phyloP scores from a whole-genome alignment of 768 basidiomycete species.

The Tephrocybe rancida region DNA sequence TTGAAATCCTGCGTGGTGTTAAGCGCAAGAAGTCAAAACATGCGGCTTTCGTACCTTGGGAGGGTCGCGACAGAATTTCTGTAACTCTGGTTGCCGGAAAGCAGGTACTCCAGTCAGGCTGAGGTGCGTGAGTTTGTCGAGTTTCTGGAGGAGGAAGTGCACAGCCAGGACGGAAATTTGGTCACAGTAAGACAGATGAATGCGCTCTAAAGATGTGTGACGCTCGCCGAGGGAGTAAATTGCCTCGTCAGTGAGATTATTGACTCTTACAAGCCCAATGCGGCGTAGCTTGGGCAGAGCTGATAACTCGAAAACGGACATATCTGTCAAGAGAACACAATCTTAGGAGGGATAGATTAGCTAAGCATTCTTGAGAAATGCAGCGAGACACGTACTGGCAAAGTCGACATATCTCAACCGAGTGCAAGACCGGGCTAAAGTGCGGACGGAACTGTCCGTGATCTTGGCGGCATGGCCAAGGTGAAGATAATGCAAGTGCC shows the following conservation, averaged over 20 bases:
- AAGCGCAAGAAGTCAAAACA: neutral
- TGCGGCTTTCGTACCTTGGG: conserved; percentile 63
- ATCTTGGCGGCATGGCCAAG: conserved; percentile 90
- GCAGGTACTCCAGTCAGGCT: conserved; percentile 97
- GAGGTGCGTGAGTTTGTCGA: conserved; percentile 92
- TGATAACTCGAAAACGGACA: conserved; percentile 92
- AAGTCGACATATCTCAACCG: conserved; percentile 94
- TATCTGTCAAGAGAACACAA: conserved; percentile 86
- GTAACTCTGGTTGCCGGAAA: conserved; percentile 83
- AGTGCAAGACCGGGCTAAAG: conserved; percentile 84
- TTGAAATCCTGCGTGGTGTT: conserved; percentile 76
- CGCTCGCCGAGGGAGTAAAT: conserved; percentile 87
- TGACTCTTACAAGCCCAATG: conserved; percentile 93
- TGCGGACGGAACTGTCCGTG: conserved; percentile 85
- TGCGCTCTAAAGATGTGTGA: conserved; percentile 86
- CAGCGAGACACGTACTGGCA: conserved; percentile 66
- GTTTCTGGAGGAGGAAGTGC: conserved; percentile 84
- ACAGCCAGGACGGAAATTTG: conserved; percentile 92
- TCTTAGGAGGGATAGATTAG: conserved; percentile 45
- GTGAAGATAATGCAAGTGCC: conserved; percentile 92
- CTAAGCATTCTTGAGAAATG: conserved; percentile 7
- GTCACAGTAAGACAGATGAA: conserved; percentile 97
- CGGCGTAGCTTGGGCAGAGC: conserved; percentile 87
- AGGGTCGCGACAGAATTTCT: conserved; percentile 86
- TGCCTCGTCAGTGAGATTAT: conserved; percentile 91